Percentiles rank a stretch among this genome's conserved stretches.
Conservation (phyloP, 1,284 basidiomycete species). For the Malassezia globosa region DNA sequence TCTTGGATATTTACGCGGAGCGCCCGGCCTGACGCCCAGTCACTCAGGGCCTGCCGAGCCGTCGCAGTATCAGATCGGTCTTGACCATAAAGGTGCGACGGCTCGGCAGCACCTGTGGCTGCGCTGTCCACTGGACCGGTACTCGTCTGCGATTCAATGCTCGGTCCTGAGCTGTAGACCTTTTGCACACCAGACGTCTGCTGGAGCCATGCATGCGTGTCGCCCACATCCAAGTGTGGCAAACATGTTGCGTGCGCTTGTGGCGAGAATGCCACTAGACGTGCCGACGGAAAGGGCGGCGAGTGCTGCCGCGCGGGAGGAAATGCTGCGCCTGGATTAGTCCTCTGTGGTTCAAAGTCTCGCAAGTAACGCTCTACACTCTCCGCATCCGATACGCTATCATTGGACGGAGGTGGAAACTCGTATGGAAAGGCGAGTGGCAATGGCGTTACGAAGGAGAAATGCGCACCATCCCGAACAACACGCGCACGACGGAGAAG, state of each 20-base stretch:
- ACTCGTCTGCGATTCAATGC: slow-evolving; percentile 1
- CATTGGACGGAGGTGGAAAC: slow-evolving; percentile 50
- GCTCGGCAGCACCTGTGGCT: not conserved
- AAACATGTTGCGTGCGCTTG: slow-evolving; percentile 63
- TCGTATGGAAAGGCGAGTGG: slow-evolving; percentile 75
- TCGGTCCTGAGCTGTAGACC: slow-evolving; percentile 37
- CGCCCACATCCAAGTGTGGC: slow-evolving; percentile 75
- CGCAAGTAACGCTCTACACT: slow-evolving; percentile 31
- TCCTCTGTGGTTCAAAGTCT: slow-evolving; percentile 26
- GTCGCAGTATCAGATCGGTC: not conserved
- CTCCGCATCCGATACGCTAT: slow-evolving; percentile 8
- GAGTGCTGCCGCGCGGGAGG: slow-evolving; percentile 13
- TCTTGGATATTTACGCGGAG: slow-evolving; percentile 5
- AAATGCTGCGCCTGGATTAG: slow-evolving; percentile 5
- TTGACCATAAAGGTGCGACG: slow-evolving; percentile 1
- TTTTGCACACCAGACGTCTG: slow-evolving; percentile 44
- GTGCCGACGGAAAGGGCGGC: slow-evolving; percentile 29
- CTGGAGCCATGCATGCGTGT: slow-evolving; percentile 60
- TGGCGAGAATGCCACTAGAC: slow-evolving; percentile 58
- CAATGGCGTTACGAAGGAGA: slow-evolving; percentile 70
- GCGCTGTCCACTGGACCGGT: not conserved
- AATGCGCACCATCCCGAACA: slow-evolving; percentile 58
- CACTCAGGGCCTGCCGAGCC: slow-evolving; percentile 13
- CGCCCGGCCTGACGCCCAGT: slow-evolving; percentile 18
- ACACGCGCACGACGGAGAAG: slow-evolving; percentile 60